A percentile compares a stretch with the other conserved stretches of the same genome.
Conservation (phyloP, 2,329 filamentous ascomycete genomes). For the Plectosphaerella plurivora region DNA sequence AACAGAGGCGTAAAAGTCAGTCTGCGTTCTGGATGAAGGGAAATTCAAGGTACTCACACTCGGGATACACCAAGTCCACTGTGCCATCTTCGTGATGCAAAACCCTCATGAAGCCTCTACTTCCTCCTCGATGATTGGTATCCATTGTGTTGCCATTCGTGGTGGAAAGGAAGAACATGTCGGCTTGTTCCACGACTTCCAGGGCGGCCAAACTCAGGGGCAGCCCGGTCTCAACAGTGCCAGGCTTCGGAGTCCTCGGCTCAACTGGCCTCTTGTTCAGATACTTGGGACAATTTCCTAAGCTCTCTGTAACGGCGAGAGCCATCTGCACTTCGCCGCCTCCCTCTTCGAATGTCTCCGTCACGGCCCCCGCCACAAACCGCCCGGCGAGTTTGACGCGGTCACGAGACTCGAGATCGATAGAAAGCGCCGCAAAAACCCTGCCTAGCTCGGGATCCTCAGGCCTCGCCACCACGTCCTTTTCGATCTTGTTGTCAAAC, state of each 20-base stretch:
- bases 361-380: constrained; percentile 60
- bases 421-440: constrained; percentile 47
- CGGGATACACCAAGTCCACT: constrained; percentile 65
- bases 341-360: constrained; percentile 22
- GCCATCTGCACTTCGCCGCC: constrained; percentile 48
- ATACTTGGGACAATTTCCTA: constrained; percentile 88
- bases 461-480: constrained; percentile 27
- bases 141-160: constrained; percentile 69
- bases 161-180: constrained; percentile 76
- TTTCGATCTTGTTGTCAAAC: constrained; percentile 39
- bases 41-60: constrained; percentile 42
- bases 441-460: constrained; percentile 32
- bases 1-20: not conserved
- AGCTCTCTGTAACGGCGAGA: constrained; percentile 63
- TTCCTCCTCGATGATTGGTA: constrained; percentile 75
- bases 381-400: constrained; percentile 70
- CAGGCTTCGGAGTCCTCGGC: constrained; percentile 48
- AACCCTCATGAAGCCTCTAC: constrained; percentile 68
- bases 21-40: not conserved
- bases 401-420: constrained; percentile 64
- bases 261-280: constrained; percentile 67
- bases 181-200: constrained; percentile 56
- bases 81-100: constrained; percentile 46
- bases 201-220: constrained; percentile 50
- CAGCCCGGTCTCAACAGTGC: constrained; percentile 26